Evolutionary conservation across 768 basidiomycete genomes (phyloP).

Genomic region (Agrocybe chaxingu): DNA sequence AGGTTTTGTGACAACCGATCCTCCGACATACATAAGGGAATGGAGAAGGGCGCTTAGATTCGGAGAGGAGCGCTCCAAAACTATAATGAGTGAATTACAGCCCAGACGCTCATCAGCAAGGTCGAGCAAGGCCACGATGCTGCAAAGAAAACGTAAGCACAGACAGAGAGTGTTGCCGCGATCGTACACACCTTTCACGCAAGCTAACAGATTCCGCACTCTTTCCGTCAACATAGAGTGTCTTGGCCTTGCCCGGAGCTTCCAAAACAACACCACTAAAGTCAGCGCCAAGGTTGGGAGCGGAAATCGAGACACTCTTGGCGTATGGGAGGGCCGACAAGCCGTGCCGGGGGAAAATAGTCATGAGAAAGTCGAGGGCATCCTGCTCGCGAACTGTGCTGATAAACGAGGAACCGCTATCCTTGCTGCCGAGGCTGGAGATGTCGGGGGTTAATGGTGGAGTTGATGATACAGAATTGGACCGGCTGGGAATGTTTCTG

Average conservation of each 20-base stretch:
- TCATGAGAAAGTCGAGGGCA: constrained; percentile 75
- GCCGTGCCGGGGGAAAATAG: constrained; percentile 73
- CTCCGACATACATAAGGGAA: constrained; percentile 91
- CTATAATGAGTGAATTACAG: constrained; percentile 78
- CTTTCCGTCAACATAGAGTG: constrained; percentile 84
- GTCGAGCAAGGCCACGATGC: constrained; percentile 84
- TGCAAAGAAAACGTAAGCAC: constrained; percentile 24
- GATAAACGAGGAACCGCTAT: constrained; percentile 31
- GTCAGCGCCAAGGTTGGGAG: constrained; percentile 60
- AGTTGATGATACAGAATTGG: constrained; percentile 50
- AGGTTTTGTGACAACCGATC: constrained; percentile 78
- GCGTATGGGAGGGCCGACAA: constrained; percentile 67
- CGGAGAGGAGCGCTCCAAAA: constrained; percentile 69
- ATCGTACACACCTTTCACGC: constrained; percentile 65
- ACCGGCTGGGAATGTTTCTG: constrained; percentile 40
- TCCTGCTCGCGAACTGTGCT: constrained; percentile 50
- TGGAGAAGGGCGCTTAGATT: constrained; percentile 75
- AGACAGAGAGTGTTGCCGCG: constrained; percentile 1
- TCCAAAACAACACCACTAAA: constrained; percentile 82
- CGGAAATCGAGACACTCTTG: constrained; percentile 70
- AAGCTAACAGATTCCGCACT: constrained; percentile 75
- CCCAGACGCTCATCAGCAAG: constrained; percentile 81
- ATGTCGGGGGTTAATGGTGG: constrained; percentile 81
- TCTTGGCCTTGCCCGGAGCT: constrained; percentile 66
- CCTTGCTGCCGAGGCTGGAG: constrained; percentile 42